phyloP scores from a whole-genome alignment of 495 filamentous ascomycete species.

The Aspergillus nidulans region DNA sequence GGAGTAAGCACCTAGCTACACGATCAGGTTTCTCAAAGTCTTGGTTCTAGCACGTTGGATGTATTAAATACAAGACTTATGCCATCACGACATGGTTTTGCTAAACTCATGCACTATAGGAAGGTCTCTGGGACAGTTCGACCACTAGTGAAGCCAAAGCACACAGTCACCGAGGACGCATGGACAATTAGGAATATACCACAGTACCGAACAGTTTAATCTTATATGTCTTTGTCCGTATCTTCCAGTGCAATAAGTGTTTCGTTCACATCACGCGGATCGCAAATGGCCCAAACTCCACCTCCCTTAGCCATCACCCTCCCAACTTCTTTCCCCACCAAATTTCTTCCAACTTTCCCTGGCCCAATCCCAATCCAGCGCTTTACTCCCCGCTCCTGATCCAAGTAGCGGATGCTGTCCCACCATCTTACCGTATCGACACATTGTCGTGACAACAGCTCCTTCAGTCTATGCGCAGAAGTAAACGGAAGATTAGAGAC shows the following conservation, averaged over 20 bases:
- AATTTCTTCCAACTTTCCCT: slow-evolving; percentile 87
- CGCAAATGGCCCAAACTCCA: slow-evolving; percentile 88
- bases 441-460: slow-evolving; percentile 69
- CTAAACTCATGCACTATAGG: too few species aligned
- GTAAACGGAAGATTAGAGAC: slow-evolving; percentile 74
- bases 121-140: neutral
- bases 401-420: slow-evolving; percentile 84
- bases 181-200: neutral
- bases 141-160: too few species aligned
- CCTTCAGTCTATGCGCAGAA: slow-evolving; percentile 65
- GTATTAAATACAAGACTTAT: too few species aligned
- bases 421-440: slow-evolving; percentile 92
- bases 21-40: too few species aligned
- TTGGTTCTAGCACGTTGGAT: too few species aligned
- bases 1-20: too few species aligned
- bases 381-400: slow-evolving; percentile 76
- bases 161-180: too few species aligned
- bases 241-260: slow-evolving; percentile 67
- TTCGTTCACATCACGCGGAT: slow-evolving; percentile 76
- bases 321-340: slow-evolving; percentile 94
- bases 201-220: slow-evolving; percentile 1
- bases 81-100: too few species aligned
- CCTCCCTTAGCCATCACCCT: slow-evolving; percentile 78
- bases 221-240: slow-evolving; percentile 52
- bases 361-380: slow-evolving; percentile 94